A percentile compares a stretch with the other conserved stretches of the same genome.
Conservation (phyloP, 805 yeast genomes). For the Ogataea angusta region DNA sequence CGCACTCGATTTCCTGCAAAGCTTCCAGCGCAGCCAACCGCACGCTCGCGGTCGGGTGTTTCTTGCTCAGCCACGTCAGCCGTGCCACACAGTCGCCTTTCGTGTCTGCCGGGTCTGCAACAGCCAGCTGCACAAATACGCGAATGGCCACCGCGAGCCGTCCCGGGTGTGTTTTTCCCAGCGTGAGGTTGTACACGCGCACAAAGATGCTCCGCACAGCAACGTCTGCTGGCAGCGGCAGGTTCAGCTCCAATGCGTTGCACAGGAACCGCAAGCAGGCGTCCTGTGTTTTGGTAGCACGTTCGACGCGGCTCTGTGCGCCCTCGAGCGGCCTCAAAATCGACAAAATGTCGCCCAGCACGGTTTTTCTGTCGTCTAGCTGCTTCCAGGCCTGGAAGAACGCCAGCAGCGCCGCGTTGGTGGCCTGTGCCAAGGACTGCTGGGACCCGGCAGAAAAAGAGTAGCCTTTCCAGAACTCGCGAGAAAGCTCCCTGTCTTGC, state of each 20-base stretch:
- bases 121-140: constrained; percentile 36
- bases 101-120: constrained; percentile 1
- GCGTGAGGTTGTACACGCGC: constrained; percentile 53
- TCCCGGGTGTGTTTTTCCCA: constrained; percentile 41
- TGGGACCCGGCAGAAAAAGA: constrained; percentile 53
- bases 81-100: constrained; percentile 20
- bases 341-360: constrained; percentile 27
- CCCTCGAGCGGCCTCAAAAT: constrained; percentile 26
- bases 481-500: constrained; percentile 15
- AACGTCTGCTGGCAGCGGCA: constrained; percentile 31
- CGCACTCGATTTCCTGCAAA: constrained; percentile 14
- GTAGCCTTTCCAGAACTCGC: constrained; percentile 55
- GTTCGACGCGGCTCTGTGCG: neutral
- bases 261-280: constrained; percentile 31
- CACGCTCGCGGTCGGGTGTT: constrained; percentile 24
- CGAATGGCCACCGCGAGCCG: constrained; percentile 40
- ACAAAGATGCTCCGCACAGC: constrained; percentile 39
- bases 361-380: constrained; percentile 8
- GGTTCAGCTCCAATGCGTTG: constrained; percentile 39
- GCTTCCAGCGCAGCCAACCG: constrained; percentile 21
- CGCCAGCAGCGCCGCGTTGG: constrained; percentile 40
- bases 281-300: constrained; percentile 24
- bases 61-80: constrained; percentile 22
- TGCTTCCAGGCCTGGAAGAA: constrained; percentile 31
- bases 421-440: constrained; percentile 45